A percentile compares a stretch with the other conserved stretches of the same genome.
These are phyloP conservation scores for Beta macrorhiza DNA, from an alignment of 179 eudicot genomes.

Conservation along the genomic window DNA sequence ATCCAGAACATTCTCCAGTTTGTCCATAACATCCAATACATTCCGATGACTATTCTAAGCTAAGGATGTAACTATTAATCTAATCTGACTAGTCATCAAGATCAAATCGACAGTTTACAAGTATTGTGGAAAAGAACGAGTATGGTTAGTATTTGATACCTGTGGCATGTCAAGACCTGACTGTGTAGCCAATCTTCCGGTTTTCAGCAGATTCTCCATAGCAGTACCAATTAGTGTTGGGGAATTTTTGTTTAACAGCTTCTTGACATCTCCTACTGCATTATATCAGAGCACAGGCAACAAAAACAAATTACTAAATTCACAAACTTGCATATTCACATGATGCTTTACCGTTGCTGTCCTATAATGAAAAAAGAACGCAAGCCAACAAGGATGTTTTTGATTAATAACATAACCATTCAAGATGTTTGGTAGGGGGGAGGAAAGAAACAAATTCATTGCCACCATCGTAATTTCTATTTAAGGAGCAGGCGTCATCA, in stretches of 20 bases:
- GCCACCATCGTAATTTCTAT: no score
- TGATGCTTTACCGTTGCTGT: background rate
- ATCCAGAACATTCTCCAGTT: background rate
- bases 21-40: background rate
- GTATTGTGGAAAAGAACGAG: background rate
- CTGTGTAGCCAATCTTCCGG: constrained; percentile 67
- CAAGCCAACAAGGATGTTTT: background rate
- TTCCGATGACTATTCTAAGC: background rate
- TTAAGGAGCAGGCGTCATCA: no score
- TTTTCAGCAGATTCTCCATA: constrained; percentile 77
- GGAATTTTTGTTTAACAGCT: constrained; percentile 56
- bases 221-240: constrained; percentile 55
- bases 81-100: background rate
- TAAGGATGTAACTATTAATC: background rate
- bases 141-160: constrained; percentile 40
- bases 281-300: constrained; percentile 20
- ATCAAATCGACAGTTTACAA: background rate
- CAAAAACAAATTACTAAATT: background rate
- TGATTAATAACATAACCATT: background rate
- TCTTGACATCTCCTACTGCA: constrained; percentile 65
- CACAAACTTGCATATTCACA: background rate
- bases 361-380: background rate
- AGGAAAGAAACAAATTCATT: no score
- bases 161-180: constrained; percentile 83
- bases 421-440: background rate